Evolutionary conservation across 768 basidiomycete genomes (phyloP), one percentile per base, ranked within the genome.

Genomic region (Russula virescens): DNA sequence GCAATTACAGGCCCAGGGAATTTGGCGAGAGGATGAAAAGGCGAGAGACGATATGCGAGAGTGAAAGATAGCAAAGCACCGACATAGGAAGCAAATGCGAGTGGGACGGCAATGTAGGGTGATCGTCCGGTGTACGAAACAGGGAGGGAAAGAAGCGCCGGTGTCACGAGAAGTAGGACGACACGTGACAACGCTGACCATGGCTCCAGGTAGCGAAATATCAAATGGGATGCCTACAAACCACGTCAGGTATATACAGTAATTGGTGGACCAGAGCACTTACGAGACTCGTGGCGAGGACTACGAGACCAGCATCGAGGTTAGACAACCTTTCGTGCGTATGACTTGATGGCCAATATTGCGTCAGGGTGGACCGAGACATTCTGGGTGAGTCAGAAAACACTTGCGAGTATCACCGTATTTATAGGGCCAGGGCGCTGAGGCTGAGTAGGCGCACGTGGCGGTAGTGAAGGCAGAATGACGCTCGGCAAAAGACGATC

Each of bases 1-100:
- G 73, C 74, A 5, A 78, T 55, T 0, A 77, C 11, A 1, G 82
- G 83, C 18, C 82, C 83, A 25, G 81, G 81, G 66, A 79, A 82
- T 49, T 72, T 68, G 18, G 80, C 78, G 5, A 84, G 73, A 5
- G 82, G 81, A 69, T 84, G 83, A 70, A 77, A 78, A 2, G 81
- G 80, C 6, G 81, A 82, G 9, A 83, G 60, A 23, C 82, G 79
- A 68, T 84, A 83, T 13, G 63, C 35, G 21, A 71, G 52, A 5
- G 68, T 70, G 58, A 61, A 60, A 13, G 54, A 23, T 31, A 52
- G 13, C 31, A 64, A 31, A 9, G n/a, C 21, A 21, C 21, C 10
- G 3, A 9, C 21, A 13, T 64, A 64, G 16, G 49, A 4, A 5
- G 18, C 19, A 28, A 64, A 64, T 0, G 60, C 63, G 57, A 63